These are phyloP conservation scores for Suillus luteus DNA, from an alignment of 768 basidiomycete genomes.

Conservation along the genomic window DNA sequence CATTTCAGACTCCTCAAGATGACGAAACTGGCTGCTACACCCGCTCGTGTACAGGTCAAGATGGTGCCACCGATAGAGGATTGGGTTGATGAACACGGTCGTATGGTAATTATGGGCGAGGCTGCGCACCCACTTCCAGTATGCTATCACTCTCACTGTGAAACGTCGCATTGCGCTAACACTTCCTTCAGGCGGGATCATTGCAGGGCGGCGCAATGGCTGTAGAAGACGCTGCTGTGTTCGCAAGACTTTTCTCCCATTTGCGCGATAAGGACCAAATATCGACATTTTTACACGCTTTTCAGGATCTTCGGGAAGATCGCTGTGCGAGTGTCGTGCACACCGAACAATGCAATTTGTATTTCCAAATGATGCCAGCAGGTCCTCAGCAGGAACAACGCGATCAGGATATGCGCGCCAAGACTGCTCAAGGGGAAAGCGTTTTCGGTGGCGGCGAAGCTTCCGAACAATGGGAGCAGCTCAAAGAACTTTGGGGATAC, in stretches of 20 bases:
- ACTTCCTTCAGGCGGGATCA: slow-evolving; percentile 47
- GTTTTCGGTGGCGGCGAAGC: slow-evolving; percentile 34
- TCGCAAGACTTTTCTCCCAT: slow-evolving; percentile 60
- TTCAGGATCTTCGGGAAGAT: slow-evolving; percentile 58
- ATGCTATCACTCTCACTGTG: slow-evolving; percentile 14
- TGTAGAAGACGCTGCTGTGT: slow-evolving; percentile 63
- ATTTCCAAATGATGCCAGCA: slow-evolving; percentile 44
- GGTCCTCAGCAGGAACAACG: slow-evolving; percentile 48
- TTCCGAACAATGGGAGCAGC: slow-evolving; percentile 49
- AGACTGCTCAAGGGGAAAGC: slow-evolving; percentile 48
- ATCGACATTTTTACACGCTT: slow-evolving; percentile 50
- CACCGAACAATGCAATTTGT: slow-evolving; percentile 48
- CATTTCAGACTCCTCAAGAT: slow-evolving; percentile 39
- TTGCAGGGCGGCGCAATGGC: slow-evolving; percentile 52
- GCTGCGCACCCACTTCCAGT: slow-evolving; percentile 61
- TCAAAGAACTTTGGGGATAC: slow-evolving; percentile 51
- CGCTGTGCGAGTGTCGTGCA: slow-evolving; percentile 49
- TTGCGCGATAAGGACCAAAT: slow-evolving; percentile 50
- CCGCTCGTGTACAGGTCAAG: slow-evolving; percentile 40
- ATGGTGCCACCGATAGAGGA: slow-evolving; percentile 44
- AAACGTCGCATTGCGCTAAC: background rate
- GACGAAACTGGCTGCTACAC: slow-evolving; percentile 35
- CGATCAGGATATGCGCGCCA: slow-evolving; percentile 42
- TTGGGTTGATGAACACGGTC: slow-evolving; percentile 50
- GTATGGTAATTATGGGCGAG: slow-evolving; percentile 57